Conservation (phyloP, 129 eudicot genomes). For the Scalesia atractyloides region DNA sequence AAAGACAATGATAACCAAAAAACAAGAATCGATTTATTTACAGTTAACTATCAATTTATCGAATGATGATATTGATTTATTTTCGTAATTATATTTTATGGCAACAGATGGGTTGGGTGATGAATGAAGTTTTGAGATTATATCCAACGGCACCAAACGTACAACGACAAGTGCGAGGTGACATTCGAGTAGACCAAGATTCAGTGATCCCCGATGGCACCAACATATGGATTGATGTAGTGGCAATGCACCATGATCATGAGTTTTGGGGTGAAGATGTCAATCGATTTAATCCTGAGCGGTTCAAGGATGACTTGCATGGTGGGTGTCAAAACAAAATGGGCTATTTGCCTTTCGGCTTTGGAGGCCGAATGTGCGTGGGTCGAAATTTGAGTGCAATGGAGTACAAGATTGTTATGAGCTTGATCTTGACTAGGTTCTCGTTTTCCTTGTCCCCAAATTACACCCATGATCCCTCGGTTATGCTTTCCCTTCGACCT, state of each 20-base stretch:
- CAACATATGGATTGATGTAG: constrained; percentile 89
- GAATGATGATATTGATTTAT: not conserved
- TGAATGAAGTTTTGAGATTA: constrained; percentile 75
- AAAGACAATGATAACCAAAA: no score
- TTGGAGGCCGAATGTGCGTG: constrained; percentile 96
- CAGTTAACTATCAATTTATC: not conserved
- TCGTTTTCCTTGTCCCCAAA: constrained; percentile 76
- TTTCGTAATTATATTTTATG: not conserved
- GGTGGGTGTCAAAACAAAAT: constrained; percentile 90
- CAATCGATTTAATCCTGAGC: constrained; percentile 78
- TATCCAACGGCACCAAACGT: constrained; percentile 87
- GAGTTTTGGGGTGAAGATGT: constrained; percentile 79
- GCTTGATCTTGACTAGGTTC: constrained; percentile 56
- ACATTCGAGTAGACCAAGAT: constrained; percentile 56
- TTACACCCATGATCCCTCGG: constrained; percentile 64
- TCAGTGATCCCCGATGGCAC: constrained; percentile 80
- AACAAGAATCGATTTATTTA: not conserved
- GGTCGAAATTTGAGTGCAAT: constrained; percentile 70
- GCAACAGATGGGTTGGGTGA: constrained; percentile 97
- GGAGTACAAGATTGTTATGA: constrained; percentile 82
- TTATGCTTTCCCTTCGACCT: constrained; percentile 82
- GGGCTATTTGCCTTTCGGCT: constrained; percentile 92
- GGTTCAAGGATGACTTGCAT: constrained; percentile 55
- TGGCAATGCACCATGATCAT: constrained; percentile 84
- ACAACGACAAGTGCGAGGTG: constrained; percentile 81